Evolutionary conservation across 2,329 filamentous ascomycete genomes (phyloP).

Genomic region (Camillea tinctor): DNA sequence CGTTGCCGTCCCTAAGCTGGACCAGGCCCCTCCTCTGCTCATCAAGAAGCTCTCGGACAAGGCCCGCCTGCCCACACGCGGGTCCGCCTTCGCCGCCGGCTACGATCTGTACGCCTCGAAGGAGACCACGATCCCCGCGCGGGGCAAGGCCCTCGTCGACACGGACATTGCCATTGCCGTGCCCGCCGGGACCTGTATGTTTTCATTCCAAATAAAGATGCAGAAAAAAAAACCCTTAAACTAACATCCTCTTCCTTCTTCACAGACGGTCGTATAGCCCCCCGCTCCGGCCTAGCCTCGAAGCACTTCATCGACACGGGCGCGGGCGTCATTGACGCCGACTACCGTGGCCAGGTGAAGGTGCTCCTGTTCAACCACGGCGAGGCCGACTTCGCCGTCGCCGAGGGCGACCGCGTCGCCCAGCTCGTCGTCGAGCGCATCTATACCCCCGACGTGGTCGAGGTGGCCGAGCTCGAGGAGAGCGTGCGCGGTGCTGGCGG

Average conservation of each 20-base stretch:
- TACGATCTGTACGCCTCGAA: slow-evolving; percentile 88
- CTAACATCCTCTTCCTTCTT: neutral
- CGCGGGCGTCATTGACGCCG: slow-evolving; percentile 94
- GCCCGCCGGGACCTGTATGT: slow-evolving; percentile 82
- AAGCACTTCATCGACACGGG: slow-evolving; percentile 97
- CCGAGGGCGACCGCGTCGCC: slow-evolving; percentile 85
- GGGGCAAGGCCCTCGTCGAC: slow-evolving; percentile 82
- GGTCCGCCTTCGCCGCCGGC: slow-evolving; percentile 84
- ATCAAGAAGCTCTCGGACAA: slow-evolving; percentile 84
- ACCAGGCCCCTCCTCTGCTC: slow-evolving; percentile 61
- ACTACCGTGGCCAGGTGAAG: slow-evolving; percentile 93
- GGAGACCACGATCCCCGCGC: slow-evolving; percentile 71
- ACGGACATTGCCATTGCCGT: slow-evolving; percentile 92
- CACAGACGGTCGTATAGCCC: slow-evolving; percentile 82
- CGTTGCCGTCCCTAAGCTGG: slow-evolving; percentile 35
- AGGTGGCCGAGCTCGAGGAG: slow-evolving; percentile 84
- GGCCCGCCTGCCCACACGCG: slow-evolving; percentile 81
- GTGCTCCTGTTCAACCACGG: slow-evolving; percentile 92
- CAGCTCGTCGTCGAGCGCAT: slow-evolving; percentile 95
- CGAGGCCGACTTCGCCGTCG: slow-evolving; percentile 77
- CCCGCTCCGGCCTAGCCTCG: slow-evolving; percentile 83
- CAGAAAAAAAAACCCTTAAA: neutral
- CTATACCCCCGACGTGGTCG: slow-evolving; percentile 86
- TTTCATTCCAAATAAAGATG: too few species aligned
- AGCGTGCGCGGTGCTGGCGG: slow-evolving; percentile 88